Base-by-base conservation (phyloP, 78 protist genomes). In the Bigelowiella natans region DNA sequence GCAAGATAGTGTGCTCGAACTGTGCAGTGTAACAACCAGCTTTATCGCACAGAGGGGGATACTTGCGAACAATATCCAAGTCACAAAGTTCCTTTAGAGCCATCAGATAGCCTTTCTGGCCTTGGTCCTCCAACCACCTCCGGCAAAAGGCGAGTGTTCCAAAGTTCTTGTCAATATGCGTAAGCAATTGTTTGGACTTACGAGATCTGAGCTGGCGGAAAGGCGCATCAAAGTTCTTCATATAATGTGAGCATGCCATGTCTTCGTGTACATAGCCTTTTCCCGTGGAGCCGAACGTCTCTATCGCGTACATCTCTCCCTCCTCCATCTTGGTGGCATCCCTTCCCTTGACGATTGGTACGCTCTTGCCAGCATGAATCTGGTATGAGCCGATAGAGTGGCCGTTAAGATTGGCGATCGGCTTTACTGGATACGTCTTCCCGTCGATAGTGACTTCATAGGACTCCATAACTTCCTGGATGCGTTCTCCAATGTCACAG, bases 221-320 rank as follows among this genome's bases (percentile, higher is more conserved):
- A 31, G 90, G 37, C 28, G 40, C 93, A 2, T 94, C 92, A 31
- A 88, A 93, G 40, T 82, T 51, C 88, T 89, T 92, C 99, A 97
- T 97, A 93, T 96, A 98, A 93, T 98, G 99, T 30, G 93, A 85
- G 94, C 97, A 95, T 38, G 97, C 99, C 30, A 91, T 36, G 90
- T 95, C 98, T 84, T 96, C 99, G 39, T 83, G 88, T 82, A 93
- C 95, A 82, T 39, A 18, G 0, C 95, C 98, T 38, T 91, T 94
- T 64, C 99, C 99, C 3, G 99, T 97, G 31, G 97, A 93, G 36
- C 99, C 99, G 89, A 99, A 99, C 30, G 99, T 99, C 89, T 99
- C 99, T 34, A 99, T 97, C n/a, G 99, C 99, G 39, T 89, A 99
- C 39, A 95, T 29, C 90, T 98, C 99, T 39, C 98, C 98, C 86